Conservation (phyloP, 768 basidiomycete genomes). For the Daedalea quercina region DNA sequence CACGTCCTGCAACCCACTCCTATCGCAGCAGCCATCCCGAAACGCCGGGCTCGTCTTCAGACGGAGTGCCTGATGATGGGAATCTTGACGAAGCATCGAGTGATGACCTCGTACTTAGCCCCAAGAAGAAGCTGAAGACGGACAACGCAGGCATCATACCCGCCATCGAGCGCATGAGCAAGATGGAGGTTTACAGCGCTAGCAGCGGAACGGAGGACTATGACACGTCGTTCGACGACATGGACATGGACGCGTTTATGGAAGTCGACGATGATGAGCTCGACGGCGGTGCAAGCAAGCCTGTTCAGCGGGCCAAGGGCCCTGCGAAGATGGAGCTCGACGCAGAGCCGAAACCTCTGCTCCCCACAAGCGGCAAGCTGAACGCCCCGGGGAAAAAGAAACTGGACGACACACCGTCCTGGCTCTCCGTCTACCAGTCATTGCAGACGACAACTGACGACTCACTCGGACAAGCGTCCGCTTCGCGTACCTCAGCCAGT, state of each 20-base stretch:
- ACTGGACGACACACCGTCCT: constrained; percentile 43
- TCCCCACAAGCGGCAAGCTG: constrained; percentile 12
- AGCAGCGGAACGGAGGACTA: constrained; percentile 25
- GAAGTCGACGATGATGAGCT: constrained; percentile 49
- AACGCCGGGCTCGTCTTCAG: constrained; percentile 22
- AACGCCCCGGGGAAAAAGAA: constrained; percentile 31
- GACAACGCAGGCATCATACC: constrained; percentile 41
- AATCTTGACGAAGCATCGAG: constrained; percentile 33
- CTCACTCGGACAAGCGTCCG: constrained; percentile 39
- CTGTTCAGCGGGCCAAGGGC: constrained; percentile 14
- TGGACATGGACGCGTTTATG: constrained; percentile 54
- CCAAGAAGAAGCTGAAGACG: constrained; percentile 58
- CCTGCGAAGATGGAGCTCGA: constrained; percentile 22
- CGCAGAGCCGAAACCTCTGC: constrained; percentile 15
- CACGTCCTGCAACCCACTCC: constrained; percentile 3
- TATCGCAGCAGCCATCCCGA: constrained; percentile 11
- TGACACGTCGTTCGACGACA: constrained; percentile 39
- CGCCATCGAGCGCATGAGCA: constrained; percentile 49
- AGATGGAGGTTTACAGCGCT: constrained; percentile 41
- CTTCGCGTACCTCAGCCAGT: constrained; percentile 18
- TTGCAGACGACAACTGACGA: constrained; percentile 58
- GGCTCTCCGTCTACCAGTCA: constrained; percentile 74
- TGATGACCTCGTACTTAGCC: constrained; percentile 61
- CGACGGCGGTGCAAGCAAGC: not conserved
- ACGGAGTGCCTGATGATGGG: constrained; percentile 22